Evolutionary conservation across 805 yeast species (phyloP).

Genomic region (Cyberlindnera euphorbiae): DNA sequence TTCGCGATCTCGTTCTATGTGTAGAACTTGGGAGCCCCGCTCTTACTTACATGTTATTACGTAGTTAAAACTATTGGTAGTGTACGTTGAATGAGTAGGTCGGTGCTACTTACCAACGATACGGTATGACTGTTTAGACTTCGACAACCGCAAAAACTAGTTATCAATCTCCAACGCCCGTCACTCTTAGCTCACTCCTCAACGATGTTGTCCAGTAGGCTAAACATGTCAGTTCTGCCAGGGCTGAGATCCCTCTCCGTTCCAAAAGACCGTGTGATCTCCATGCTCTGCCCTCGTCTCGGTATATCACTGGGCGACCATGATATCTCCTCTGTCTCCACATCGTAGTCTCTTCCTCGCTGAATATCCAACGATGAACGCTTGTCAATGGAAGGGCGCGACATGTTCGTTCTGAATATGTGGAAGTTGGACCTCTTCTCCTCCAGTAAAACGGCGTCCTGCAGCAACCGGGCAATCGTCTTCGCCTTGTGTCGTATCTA

Average conservation of each 20-base stretch:
- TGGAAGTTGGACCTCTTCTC: conserved; percentile 39
- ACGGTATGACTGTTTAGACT: too few species aligned
- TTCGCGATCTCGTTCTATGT: too few species aligned
- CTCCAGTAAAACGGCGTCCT: conserved; percentile 31
- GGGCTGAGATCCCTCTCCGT: conserved; percentile 6
- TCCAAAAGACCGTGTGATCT: conserved; percentile 11
- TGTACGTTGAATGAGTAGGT: too few species aligned
- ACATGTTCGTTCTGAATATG: conserved; percentile 37
- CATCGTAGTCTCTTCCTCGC: conserved; percentile 8
- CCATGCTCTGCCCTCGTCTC: conserved; percentile 28
- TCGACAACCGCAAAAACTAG: too few species aligned
- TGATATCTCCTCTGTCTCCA: conserved; percentile 7
- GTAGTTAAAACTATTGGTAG: too few species aligned
- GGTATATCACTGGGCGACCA: conserved; percentile 1
- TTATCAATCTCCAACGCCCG: too few species aligned
- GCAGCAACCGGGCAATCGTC: conserved; percentile 29
- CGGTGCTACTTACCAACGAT: too few species aligned
- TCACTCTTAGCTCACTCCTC: too few species aligned
- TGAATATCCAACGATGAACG: conserved; percentile 24
- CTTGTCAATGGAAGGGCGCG: conserved; percentile 32
- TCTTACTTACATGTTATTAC: too few species aligned
- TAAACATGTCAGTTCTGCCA: conserved; percentile 6
- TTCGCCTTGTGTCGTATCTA: conserved; percentile 36
- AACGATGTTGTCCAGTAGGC: conserved; percentile 18
- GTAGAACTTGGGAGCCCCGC: too few species aligned